A percentile compares a stretch with the other conserved stretches of the same genome.
Evolutionary conservation across 192 early-diverging fungal species (phyloP).

Genomic region (Coemansia furcata): DNA sequence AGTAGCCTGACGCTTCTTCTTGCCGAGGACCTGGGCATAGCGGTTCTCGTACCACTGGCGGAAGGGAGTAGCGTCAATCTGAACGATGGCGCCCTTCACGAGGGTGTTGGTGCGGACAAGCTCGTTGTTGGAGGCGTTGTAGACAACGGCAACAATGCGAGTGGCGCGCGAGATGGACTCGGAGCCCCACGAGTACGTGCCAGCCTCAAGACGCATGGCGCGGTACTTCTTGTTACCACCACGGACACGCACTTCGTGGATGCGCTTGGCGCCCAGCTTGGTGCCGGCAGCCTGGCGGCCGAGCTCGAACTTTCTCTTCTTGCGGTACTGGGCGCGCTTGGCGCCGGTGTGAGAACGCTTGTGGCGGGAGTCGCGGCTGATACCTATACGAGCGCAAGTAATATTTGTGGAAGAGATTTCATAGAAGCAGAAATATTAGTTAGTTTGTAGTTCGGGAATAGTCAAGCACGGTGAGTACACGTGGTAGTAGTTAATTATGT

Average conservation of each 20-base stretch:
- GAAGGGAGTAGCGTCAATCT: constrained; percentile 99
- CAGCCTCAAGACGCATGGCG: constrained; percentile 93
- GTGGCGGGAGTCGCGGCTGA: constrained; percentile 99
- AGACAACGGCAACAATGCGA: constrained; percentile 91
- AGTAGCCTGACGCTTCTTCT: constrained; percentile 56
- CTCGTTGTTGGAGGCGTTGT: constrained; percentile 99
- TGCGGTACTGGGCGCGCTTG: constrained; percentile 99
- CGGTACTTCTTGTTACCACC: constrained; percentile 99
- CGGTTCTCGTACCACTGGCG: constrained; percentile 99
- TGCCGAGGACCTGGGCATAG: constrained; percentile 88
- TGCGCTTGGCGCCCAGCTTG: constrained; percentile 95
- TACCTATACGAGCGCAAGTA: constrained; percentile 65
- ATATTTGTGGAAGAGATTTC: too few species aligned
- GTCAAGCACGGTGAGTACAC: background rate
- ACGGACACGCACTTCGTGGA: constrained; percentile 94
- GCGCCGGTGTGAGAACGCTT: constrained; percentile 97
- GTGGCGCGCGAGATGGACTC: constrained; percentile 94
- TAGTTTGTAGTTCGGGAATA: background rate
- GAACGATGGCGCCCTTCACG: constrained; percentile 96
- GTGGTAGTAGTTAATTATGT: background rate
- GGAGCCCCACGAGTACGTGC: constrained; percentile 98
- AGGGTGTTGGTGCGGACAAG: constrained; percentile 99
- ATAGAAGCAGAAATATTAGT: background rate
- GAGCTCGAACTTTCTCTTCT: constrained; percentile 99
- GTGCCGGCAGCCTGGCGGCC: constrained; percentile 98